Percentiles rank a stretch among this genome's conserved stretches.
These are phyloP conservation scores for Apophysomyces sp. DNA, from an alignment of 371 early-diverging fungal species.

Conservation along the genomic window DNA sequence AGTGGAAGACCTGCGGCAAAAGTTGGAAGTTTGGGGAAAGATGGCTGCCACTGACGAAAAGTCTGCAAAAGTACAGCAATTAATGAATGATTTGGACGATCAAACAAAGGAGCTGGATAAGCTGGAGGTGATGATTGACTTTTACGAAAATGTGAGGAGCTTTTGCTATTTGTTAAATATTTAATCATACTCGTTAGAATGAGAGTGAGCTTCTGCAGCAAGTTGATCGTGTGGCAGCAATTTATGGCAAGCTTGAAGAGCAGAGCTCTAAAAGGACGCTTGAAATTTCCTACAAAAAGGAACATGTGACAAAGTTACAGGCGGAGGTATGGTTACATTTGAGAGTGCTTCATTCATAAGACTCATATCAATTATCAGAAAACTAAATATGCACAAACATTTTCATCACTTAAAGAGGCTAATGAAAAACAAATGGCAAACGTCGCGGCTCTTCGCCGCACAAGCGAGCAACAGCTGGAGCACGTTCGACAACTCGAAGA, in stretches of 20 bases:
- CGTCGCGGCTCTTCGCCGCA: constrained; percentile 29
- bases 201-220: constrained; percentile 69
- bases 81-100: constrained; percentile 14
- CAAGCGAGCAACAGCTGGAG: constrained; percentile 43
- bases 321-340: constrained; percentile 49
- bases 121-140: constrained; percentile 16
- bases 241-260: constrained; percentile 80
- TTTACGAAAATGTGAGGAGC: constrained; percentile 12
- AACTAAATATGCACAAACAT: constrained; percentile 42
- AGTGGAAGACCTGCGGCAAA: background rate
- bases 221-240: constrained; percentile 80
- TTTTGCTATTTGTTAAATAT: background rate
- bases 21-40: constrained; percentile 4
- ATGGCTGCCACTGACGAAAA: background rate
- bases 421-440: constrained; percentile 34
- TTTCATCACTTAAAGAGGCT: constrained; percentile 33
- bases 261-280: constrained; percentile 74
- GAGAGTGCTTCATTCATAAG: background rate
- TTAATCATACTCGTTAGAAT: constrained; percentile 16
- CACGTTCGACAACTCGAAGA: constrained; percentile 41
- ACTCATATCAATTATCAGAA: constrained; percentile 6
- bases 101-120: constrained; percentile 7
- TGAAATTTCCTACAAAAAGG: constrained; percentile 71
- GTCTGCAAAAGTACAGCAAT: constrained; percentile 6
- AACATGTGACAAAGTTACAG: constrained; percentile 68